phyloP scores from a whole-genome alignment of 805 yeast genomes.

The Torulaspora gathmanii region DNA sequence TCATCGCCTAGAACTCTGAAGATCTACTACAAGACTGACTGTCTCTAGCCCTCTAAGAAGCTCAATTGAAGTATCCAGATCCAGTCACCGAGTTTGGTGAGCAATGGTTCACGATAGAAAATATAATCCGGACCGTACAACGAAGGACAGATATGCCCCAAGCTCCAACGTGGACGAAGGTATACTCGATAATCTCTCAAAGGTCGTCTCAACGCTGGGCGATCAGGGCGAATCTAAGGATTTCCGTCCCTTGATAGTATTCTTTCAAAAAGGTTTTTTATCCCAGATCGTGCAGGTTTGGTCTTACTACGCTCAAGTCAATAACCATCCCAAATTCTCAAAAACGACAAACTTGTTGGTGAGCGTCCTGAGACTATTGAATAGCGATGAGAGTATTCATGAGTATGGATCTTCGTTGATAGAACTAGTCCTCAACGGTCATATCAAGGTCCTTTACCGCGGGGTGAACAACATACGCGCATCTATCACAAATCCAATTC shows the following conservation, averaged over 20 bases:
- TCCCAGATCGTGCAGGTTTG: constrained; percentile 42
- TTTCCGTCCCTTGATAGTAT: constrained; percentile 28
- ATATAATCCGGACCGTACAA: not conserved
- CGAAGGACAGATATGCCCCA: constrained; percentile 12
- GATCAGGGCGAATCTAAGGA: constrained; percentile 20
- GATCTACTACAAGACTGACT: not conserved
- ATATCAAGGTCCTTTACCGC: constrained; percentile 62
- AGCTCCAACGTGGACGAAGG: constrained; percentile 28
- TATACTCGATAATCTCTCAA: constrained; percentile 26
- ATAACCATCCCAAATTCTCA: constrained; percentile 51
- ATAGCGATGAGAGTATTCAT: constrained; percentile 14
- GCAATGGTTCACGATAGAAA: constrained; percentile 7
- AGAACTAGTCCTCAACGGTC: constrained; percentile 49
- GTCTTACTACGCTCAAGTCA: constrained; percentile 43
- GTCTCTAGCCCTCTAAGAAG: not conserved
- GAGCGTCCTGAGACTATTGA: constrained; percentile 33
- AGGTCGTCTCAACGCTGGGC: constrained; percentile 20
- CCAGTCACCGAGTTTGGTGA: not conserved
- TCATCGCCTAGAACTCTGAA: constrained; percentile 8
- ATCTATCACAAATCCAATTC: constrained; percentile 53
- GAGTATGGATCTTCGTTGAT: constrained; percentile 32
- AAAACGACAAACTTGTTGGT: constrained; percentile 42
- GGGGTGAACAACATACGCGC: constrained; percentile 57
- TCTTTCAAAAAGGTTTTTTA: constrained; percentile 36
- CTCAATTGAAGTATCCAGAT: not conserved